A percentile compares a stretch with the other conserved stretches of the same genome.
These are phyloP conservation scores for Vaccinium darrowii DNA, from an alignment of 148 eudicot genomes.

Conservation along the genomic window DNA sequence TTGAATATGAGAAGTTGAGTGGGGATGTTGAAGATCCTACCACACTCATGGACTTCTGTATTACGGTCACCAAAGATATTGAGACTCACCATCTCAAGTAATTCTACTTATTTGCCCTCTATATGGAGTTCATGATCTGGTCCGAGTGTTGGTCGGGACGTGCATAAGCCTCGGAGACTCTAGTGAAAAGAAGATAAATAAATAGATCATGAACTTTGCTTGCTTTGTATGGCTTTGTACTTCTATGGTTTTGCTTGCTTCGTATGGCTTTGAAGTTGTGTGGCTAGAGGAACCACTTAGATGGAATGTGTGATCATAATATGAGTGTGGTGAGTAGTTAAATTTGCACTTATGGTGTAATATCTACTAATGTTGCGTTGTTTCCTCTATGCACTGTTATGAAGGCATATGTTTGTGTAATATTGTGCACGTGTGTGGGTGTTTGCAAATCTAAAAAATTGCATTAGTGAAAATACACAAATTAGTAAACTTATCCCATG, in stretches of 20 bases:
- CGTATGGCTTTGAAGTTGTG: too few species aligned
- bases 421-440: too few species aligned
- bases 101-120: not conserved
- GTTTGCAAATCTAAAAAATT: too few species aligned
- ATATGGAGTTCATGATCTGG: not conserved
- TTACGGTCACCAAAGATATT: slow-evolving; percentile 11
- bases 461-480: too few species aligned
- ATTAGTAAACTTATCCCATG: too few species aligned
- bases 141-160: not conserved
- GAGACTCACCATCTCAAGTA: slow-evolving; percentile 20
- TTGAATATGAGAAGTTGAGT: slow-evolving; percentile 28
- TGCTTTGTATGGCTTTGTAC: not conserved
- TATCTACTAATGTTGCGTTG: not conserved
- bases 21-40: slow-evolving; percentile 16
- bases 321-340: not conserved
- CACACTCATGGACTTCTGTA: not conserved
- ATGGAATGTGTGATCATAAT: not conserved
- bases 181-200: not conserved
- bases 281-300: not conserved
- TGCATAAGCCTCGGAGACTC: not conserved
- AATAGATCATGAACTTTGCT: not conserved
- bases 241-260: not conserved
- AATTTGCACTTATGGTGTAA: not conserved
- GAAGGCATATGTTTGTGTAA: too few species aligned
- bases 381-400: not conserved